Base-by-base conservation (phyloP, 2,329 filamentous ascomycete species). In the Stachybotrys echinatus region DNA sequence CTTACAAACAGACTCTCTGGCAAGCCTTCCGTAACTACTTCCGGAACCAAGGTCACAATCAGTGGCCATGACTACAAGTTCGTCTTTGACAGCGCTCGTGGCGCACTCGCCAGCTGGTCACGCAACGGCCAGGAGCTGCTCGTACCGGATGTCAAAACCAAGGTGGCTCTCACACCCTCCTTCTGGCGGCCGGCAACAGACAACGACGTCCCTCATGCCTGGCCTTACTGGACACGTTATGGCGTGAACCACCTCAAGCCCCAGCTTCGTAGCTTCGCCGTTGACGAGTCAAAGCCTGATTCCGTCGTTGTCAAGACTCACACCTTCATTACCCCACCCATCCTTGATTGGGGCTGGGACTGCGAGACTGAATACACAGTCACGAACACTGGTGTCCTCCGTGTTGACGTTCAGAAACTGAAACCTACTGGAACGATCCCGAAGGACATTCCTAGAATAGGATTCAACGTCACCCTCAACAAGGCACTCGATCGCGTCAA, bases 141-240 rank as follows among this genome's bases (percentile, higher is more conserved):
- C 12, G 65, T 58, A 7, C 46, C 58, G 1, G 64, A 70, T 45
- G 65, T 73, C 1, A 60, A 53, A 34, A 66, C 65, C 3, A 56
- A 63, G 7, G 63, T 65, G 4, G 73, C 70, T 20, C 62, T 75
- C 17, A 57, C 64, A 8, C 72, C 79, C 2, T 69, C 72, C 6
- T 80, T 87, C 65, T 87, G 82, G 75, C 80, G 84, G 5, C 79
- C 84, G 0, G 75, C 77, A 14, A 87, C 83, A 0, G 81, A 88
- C 63, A 88, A 88, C 57, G 84, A 88, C 58, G 67, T 70, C 0
- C 73, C 77, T 0, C 59, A 65, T 17, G 77, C 80, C 12, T 71
- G 77, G 4, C 74, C 73, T 5, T 80, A 85, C 55, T 87, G 84
- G 83, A 67, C 74, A 42, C 69, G 73, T 18, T 75, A 74, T 47